Base-by-base conservation (phyloP, 202 grass and related monocot species). In the Alloteropsis angusta region DNA sequence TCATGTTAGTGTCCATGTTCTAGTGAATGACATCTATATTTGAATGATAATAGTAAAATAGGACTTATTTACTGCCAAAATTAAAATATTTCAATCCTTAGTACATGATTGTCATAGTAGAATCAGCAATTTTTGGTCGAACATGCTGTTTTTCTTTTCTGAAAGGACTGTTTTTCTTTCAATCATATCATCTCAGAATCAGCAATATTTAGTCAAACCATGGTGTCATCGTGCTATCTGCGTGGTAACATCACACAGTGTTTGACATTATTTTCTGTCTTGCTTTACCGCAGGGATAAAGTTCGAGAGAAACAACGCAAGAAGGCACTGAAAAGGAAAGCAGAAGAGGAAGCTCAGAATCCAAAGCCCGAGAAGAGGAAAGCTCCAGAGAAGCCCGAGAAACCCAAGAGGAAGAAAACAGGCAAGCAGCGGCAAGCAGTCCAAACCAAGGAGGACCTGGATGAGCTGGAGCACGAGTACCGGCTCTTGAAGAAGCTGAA, bases 371-470 rank as follows among this genome's bases (percentile, higher is more conserved):
- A 86, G 68, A 97, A 63, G 85, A 90, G 45, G 65, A 71, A 44
- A 78, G 76, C 72, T 45, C 74, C 37, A 16, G 76, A 77, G 77
- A 88, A 54, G 44, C 83, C 63, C 2, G 62, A 77, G 23, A 88
- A 87, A 54, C 82, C 91, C 30, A 91, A 74, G 54, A 77, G 88
- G 68, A 99, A 99, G 82, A 92, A 95, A 73, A 99, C 92, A 16
- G 92, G 92, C 18, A 93, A 81, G 37, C 92, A 95, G 83, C 87
- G 96, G 4, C 87, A 77, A 0, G 58, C 92, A 21, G 78, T 89
- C 72, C 96, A 93, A 80, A 99, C 84, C 55, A 93, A 99, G 78
- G 96, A 96, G 71, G 96, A 98, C 73, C 77, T 88, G 28, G 96
- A 99, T 65, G 96, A 99, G 82, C 78, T 99, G 38, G 57, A 82